A percentile compares a stretch with the other conserved stretches of the same genome.
phyloP scores from a whole-genome alignment of 441 rosid genomes.

The Erodium moschatum region DNA sequence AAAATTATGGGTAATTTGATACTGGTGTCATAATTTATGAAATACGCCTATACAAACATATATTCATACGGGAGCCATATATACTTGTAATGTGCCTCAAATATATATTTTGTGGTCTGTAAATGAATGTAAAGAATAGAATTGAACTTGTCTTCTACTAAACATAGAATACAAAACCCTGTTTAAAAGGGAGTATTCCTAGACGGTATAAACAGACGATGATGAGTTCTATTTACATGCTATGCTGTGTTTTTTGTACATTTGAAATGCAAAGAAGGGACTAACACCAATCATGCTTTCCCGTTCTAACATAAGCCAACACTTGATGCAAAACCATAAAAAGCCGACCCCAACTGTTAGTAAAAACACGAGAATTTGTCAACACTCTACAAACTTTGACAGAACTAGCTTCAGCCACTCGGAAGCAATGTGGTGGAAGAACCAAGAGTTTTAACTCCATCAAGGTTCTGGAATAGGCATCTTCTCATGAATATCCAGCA shows the following conservation, averaged over 20 bases:
- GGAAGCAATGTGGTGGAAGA: not conserved
- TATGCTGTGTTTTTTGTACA: not conserved
- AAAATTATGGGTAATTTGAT: no score
- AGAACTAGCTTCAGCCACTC: not conserved
- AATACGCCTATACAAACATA: no score
- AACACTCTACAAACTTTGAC: not conserved
- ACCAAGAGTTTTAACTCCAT: not conserved
- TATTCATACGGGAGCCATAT: no score
- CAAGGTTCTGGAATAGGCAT: slow-evolving; percentile 18
- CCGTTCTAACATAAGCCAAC: not conserved
- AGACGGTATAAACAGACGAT: not conserved
- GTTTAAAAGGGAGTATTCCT: not conserved
- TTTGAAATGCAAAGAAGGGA: slow-evolving; percentile 5
- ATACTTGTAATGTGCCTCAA: no score
- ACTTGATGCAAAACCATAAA: not conserved
- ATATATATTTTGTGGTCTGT: not conserved
- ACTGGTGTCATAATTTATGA: no score
- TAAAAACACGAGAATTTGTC: not conserved
- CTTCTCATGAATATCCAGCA: slow-evolving; percentile 51
- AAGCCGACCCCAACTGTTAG: slow-evolving; percentile 6
- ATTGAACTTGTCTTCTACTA: not conserved
- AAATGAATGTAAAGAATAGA: not conserved
- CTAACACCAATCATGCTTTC: slow-evolving; percentile 3
- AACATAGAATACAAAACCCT: slow-evolving; percentile 8
- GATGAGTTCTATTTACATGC: slow-evolving; percentile 8